phyloP scores from a whole-genome alignment of 441 rosid species.

The Manihot esculenta region DNA sequence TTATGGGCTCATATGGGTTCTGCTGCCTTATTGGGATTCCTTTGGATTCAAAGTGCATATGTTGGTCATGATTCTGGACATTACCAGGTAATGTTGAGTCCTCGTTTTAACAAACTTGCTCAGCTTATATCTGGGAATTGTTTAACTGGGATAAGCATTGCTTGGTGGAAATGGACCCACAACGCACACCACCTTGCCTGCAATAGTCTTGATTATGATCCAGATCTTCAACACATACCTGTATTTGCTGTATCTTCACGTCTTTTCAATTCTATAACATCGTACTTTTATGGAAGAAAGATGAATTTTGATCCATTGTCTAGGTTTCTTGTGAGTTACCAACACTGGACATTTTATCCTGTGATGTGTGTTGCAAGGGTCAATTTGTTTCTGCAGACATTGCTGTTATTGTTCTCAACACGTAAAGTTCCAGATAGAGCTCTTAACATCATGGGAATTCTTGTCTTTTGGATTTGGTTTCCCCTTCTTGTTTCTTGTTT shows the following conservation, averaged over 20 bases:
- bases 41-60: slow-evolving; percentile 85
- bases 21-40: slow-evolving; percentile 58
- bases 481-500: slow-evolving; percentile 75
- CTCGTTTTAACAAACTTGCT: slow-evolving; percentile 49
- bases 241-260: slow-evolving; percentile 78
- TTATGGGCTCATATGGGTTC: slow-evolving; percentile 54
- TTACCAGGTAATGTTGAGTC: slow-evolving; percentile 65
- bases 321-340: slow-evolving; percentile 65
- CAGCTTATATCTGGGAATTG: slow-evolving; percentile 84
- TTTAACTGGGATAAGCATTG: slow-evolving; percentile 89
- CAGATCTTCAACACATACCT: slow-evolving; percentile 95
- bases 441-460: slow-evolving; percentile 59
- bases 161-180: slow-evolving; percentile 99
- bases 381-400: slow-evolving; percentile 72
- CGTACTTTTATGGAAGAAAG: slow-evolving; percentile 65
- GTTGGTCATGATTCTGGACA: slow-evolving; percentile 98
- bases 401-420: slow-evolving; percentile 57
- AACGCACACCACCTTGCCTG: slow-evolving; percentile 90
- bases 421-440: slow-evolving; percentile 66
- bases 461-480: slow-evolving; percentile 90
- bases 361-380: slow-evolving; percentile 79
- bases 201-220: slow-evolving; percentile 89
- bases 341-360: slow-evolving; percentile 82
- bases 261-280: slow-evolving; percentile 58
- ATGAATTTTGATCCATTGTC: slow-evolving; percentile 65